Conservation (phyloP, 108 stramenopile species). For the Aurantiochytrium sp. region DNA sequence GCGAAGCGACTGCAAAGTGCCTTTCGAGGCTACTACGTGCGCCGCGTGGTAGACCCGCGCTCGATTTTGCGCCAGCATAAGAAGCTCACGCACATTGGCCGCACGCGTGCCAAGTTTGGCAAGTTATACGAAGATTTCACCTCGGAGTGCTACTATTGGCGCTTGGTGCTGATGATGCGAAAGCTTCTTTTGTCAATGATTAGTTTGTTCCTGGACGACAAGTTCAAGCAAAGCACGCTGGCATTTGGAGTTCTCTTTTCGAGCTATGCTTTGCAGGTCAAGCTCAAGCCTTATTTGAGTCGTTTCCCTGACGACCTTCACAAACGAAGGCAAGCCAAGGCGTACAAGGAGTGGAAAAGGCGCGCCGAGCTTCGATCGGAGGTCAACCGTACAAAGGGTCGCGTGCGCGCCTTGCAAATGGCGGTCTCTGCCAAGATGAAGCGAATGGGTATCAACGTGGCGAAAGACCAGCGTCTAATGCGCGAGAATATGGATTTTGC, state of each 20-base stretch:
- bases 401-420: conserved; percentile 7
- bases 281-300: neutral
- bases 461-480: neutral
- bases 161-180: neutral
- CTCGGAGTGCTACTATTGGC: conserved; percentile 4
- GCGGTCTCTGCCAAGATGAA: neutral
- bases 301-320: neutral
- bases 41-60: conserved; percentile 11
- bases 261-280: neutral
- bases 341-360: neutral
- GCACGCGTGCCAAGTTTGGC: conserved; percentile 1
- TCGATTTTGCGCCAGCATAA: neutral
- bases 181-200: neutral
- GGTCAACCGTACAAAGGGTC: neutral
- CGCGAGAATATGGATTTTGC: neutral
- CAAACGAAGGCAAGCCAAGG: neutral
- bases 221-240: conserved; percentile 14
- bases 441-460: neutral
- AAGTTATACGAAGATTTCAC: conserved; percentile 15
- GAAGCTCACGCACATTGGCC: neutral
- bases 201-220: neutral
- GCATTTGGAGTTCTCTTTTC: conserved; percentile 1
- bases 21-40: neutral
- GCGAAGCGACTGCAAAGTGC: conserved; percentile 10
- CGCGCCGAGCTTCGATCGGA: neutral